Evolutionary conservation across 148 eudicot species (phyloP), one percentile per base, ranked within the genome.

Genomic region (Simmondsia chinensis): DNA sequence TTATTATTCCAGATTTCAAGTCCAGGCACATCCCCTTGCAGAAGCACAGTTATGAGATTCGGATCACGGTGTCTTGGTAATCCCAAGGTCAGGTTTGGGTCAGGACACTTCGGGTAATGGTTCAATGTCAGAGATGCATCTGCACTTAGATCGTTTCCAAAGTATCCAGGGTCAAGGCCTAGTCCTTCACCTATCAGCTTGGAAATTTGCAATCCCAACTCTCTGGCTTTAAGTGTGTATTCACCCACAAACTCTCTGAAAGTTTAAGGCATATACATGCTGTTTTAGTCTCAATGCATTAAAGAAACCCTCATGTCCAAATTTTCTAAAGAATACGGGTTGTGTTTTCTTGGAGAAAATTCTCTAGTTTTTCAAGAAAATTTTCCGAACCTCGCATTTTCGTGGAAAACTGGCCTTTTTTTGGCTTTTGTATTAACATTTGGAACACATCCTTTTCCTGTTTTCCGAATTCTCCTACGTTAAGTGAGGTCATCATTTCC

Each of bases 1-100:
- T 49, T 70, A 21, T 68, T 39, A 12, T 56, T 60, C 8, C 54
- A 8, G 34, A 68, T 48, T 36, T 69, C 62, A 45, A 73, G 74
- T 7, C 74, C 79, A 19, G 49, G 39, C 17, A 46, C 54, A 27
- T 41, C 38, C 7, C 54, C 49, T 47, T 65, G 45, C 3, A 51
- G 52, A 6, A 68, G 66, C 14, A 73, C 20, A 9, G 66, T 67
- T 19, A 73, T 34, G 33, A 68, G 54, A 23, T 52, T 36, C 1
- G 73, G 73, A 46, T 69, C 74, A 0, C 53, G 7, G 22, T 59
- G 66, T 52, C 40, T 59, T 5, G 58, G 37, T 37, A 48, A 17
- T 7, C 75, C 70, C 3, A 59, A 26, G 1, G 59, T 47, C 46
- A 56, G 24, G n/a, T n/a, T 14, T 3, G 59, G 67, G 2, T 68